Percentiles rank a stretch among this genome's conserved stretches.
phyloP scores from a whole-genome alignment of 495 filamentous ascomycete genomes.

The Podospora appendiculata region DNA sequence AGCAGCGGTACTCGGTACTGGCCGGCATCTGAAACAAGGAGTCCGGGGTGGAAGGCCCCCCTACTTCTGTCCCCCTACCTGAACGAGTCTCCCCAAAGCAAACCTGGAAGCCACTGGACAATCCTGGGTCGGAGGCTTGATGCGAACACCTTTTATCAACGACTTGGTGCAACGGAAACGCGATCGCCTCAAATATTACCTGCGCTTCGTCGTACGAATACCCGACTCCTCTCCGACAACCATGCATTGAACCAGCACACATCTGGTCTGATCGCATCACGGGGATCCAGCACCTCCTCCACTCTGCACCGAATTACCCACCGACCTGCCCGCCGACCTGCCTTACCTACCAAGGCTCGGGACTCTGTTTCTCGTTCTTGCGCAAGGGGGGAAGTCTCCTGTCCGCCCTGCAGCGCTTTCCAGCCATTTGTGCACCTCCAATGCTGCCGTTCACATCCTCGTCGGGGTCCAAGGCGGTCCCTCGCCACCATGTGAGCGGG shows the following conservation, averaged over 20 bases:
- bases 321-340: background rate
- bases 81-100: constrained; percentile 3
- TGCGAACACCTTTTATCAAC: constrained; percentile 27
- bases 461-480: constrained; percentile 46
- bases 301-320: background rate
- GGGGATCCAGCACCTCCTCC: background rate
- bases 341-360: background rate
- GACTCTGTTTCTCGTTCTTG: background rate
- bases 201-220: background rate
- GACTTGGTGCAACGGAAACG: constrained; percentile 13
- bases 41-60: background rate
- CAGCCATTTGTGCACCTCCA: constrained; percentile 10
- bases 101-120: constrained; percentile 16
- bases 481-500: constrained; percentile 53
- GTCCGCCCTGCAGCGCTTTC: constrained; percentile 5
- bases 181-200: constrained; percentile 3
- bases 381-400: constrained; percentile 9
- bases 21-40: background rate
- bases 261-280: background rate
- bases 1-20: background rate
- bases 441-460: constrained; percentile 37
- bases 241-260: constrained; percentile 19
- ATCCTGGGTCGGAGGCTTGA: constrained; percentile 11
- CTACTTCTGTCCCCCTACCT: background rate
- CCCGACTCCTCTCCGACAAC: constrained; percentile 6